Evolutionary conservation across 805 yeast genomes (phyloP).

Genomic region (Candida morakotiae): DNA sequence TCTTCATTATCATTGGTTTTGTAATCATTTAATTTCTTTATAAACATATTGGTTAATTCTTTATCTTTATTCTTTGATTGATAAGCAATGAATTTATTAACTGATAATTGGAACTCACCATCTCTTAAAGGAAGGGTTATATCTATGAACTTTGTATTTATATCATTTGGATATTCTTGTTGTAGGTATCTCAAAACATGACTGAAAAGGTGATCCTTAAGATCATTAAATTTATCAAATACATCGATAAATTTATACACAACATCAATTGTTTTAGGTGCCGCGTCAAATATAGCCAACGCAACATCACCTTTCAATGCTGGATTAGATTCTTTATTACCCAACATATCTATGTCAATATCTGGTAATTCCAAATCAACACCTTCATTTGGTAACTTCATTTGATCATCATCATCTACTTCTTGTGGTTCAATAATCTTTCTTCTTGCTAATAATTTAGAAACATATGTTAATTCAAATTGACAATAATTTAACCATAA

Average conservation of each 20-base stretch:
- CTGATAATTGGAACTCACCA: conserved; percentile 66
- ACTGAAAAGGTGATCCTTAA: conserved; percentile 61
- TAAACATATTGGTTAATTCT: conserved; percentile 1
- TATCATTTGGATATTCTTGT: conserved; percentile 33
- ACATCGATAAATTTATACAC: conserved; percentile 44
- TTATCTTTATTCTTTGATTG: conserved; percentile 35
- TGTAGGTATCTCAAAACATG: conserved; percentile 60
- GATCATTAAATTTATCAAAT: conserved; percentile 65
- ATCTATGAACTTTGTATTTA: conserved; percentile 47
- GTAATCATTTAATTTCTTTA: conserved; percentile 14
- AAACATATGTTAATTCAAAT: conserved; percentile 81
- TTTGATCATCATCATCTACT: conserved; percentile 42
- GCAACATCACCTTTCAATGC: conserved; percentile 56
- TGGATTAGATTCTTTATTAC: conserved; percentile 77
- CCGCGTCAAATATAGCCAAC: conserved; percentile 35
- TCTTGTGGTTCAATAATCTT: conserved; percentile 75
- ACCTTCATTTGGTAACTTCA: conserved; percentile 29
- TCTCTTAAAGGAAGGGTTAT: conserved; percentile 63
- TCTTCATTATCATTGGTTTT: conserved; percentile 12
- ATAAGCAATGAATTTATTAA: conserved; percentile 66
- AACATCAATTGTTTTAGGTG: conserved; percentile 30
- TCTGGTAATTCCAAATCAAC: conserved; percentile 77
- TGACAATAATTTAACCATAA: conserved; percentile 86
- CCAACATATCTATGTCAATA: conserved; percentile 79
- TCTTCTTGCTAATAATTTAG: conserved; percentile 80